These are phyloP conservation scores for Schrenkiella parvula DNA, from an alignment of 345 rosid genomes.

Conservation along the genomic window DNA sequence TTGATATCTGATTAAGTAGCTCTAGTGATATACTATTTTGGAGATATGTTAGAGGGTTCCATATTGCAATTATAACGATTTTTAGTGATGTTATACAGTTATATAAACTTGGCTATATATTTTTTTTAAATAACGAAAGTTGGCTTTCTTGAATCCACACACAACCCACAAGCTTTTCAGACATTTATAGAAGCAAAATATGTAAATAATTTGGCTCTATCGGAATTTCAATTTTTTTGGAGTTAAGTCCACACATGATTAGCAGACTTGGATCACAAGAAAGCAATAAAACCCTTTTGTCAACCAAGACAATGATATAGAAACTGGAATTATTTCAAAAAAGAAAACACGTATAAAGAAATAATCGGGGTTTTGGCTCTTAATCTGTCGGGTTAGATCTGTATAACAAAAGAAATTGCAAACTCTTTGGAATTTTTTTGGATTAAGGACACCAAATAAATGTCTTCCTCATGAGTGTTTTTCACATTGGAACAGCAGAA, in stretches of 20 bases:
- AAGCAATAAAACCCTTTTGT: background rate
- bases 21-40: background rate
- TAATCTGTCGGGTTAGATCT: slow-evolving; percentile 1
- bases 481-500: slow-evolving; percentile 25
- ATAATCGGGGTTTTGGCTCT: slow-evolving; percentile 5
- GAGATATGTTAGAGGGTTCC: background rate
- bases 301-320: background rate
- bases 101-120: background rate
- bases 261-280: slow-evolving; percentile 26
- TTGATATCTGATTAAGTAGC: background rate
- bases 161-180: background rate
- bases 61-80: background rate
- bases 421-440: background rate
- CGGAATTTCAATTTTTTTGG: background rate
- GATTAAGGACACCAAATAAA: slow-evolving; percentile 4
- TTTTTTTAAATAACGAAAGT: no score
- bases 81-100: background rate
- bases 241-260: background rate
- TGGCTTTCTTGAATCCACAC: background rate
- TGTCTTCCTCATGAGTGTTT: slow-evolving; percentile 8
- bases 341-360: background rate
- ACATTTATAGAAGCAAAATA: background rate
- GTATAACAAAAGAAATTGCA: background rate
- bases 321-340: background rate
- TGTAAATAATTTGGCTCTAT: background rate